These are phyloP conservation scores for Annulohypoxylon bovei DNA, from an alignment of 495 filamentous ascomycete species.

Conservation along the genomic window DNA sequence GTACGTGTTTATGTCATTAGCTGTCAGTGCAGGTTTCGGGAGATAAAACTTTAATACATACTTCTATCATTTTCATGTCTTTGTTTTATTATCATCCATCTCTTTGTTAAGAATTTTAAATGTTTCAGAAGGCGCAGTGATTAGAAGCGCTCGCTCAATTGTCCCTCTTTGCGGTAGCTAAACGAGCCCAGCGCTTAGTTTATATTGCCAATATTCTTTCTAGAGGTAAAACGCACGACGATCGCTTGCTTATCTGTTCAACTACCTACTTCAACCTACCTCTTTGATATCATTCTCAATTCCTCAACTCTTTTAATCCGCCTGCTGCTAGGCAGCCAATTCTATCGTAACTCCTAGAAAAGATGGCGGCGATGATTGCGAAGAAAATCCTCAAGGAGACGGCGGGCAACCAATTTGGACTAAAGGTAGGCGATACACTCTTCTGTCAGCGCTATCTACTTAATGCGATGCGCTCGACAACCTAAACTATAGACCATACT, in stretches of 20 bases:
- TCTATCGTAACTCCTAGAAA: conserved; percentile 34
- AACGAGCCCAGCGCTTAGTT: not conserved
- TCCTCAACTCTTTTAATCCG: not conserved
- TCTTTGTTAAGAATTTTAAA: conserved; percentile 11
- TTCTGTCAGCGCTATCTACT: not conserved
- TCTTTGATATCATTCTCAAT: not conserved
- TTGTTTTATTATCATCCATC: not conserved
- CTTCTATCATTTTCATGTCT: conserved; percentile 21
- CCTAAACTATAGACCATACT: conserved; percentile 4
- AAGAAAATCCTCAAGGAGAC: conserved; percentile 74
- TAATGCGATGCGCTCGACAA: not conserved
- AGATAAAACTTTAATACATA: conserved; percentile 14
- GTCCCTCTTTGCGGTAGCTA: conserved; percentile 8
- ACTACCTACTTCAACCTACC: conserved; percentile 4
- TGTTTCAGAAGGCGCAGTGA: conserved; percentile 23
- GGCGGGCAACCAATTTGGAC: conserved; percentile 72
- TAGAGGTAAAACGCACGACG: conserved; percentile 4
- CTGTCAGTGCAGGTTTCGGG: conserved; percentile 9
- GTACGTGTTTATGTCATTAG: conserved; percentile 28
- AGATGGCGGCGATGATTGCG: conserved; percentile 63
- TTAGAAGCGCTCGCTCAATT: not conserved
- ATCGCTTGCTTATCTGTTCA: conserved; percentile 11
- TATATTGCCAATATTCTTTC: conserved; percentile 5
- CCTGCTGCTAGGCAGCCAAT: conserved; percentile 15
- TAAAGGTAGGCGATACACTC: conserved; percentile 61